Conservation (phyloP, 2,329 filamentous ascomycete genomes). For the Fusarium sulawesiense region DNA sequence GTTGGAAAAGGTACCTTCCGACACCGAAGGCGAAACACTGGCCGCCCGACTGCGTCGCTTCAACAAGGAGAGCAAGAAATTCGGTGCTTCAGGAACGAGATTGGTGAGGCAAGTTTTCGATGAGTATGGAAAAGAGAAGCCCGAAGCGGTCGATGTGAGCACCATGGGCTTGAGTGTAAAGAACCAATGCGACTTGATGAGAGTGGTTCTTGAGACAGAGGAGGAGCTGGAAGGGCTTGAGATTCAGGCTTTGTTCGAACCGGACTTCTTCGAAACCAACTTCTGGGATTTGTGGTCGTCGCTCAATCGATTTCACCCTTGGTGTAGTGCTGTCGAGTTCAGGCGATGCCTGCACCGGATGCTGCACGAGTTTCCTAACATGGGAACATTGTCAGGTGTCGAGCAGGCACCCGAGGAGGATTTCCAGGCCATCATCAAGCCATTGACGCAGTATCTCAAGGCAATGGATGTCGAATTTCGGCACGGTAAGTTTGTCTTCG, state of each 20-base stretch:
- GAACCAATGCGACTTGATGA: slow-evolving; percentile 46
- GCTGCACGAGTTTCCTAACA: slow-evolving; percentile 46
- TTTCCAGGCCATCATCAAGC: slow-evolving; percentile 45
- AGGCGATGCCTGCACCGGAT: slow-evolving; percentile 43
- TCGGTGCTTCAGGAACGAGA: slow-evolving; percentile 42
- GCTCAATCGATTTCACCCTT: slow-evolving; percentile 45
- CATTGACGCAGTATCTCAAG: slow-evolving; percentile 43
- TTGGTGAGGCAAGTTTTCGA: slow-evolving; percentile 40
- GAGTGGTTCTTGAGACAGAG: slow-evolving; percentile 44
- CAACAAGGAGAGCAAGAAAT: slow-evolving; percentile 39
- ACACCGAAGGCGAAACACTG: slow-evolving; percentile 37
- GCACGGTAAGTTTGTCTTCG: slow-evolving; percentile 32
- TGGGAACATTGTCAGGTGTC: slow-evolving; percentile 42
- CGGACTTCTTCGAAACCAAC: slow-evolving; percentile 45
- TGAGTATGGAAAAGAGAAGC: slow-evolving; percentile 28
- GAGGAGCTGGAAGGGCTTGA: slow-evolving; percentile 43
- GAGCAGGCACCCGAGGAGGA: slow-evolving; percentile 45
- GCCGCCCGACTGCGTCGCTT: slow-evolving; percentile 42
- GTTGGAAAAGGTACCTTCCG: slow-evolving; percentile 42
- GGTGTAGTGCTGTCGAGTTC: slow-evolving; percentile 47
- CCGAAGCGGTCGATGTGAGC: slow-evolving; percentile 42
- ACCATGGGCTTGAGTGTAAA: slow-evolving; percentile 47
- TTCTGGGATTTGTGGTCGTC: slow-evolving; percentile 47
- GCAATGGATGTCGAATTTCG: slow-evolving; percentile 45
- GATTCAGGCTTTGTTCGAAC: slow-evolving; percentile 44